Base-by-base conservation (phyloP, 1,139 yeast genomes). In the Magnusiomyces clavatus region DNA sequence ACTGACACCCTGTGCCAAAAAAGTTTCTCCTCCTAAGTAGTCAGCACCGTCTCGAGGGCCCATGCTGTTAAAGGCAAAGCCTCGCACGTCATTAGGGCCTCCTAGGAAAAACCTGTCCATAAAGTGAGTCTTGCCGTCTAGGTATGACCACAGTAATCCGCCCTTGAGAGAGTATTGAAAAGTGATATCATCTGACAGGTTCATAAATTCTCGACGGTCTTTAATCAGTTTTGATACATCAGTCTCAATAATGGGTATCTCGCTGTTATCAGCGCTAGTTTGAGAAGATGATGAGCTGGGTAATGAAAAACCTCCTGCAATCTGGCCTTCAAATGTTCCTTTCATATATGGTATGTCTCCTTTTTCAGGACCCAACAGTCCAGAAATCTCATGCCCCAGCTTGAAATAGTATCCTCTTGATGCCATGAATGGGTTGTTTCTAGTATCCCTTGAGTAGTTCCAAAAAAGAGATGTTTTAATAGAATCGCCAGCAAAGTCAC, bases 51-150 rank as follows among this genome's bases (percentile, higher is more conserved):
- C 83, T 61, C 85, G 83, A 1, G 97, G 97, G 0, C 98, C 98
- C 38, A 90, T 66, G 0, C 96, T 95, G 66, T 87, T 85, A 60
- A 82, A 69, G 40, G 75, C 72, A 64, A 86, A 87, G 0, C 92
- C 86, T 48, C 95, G 74, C 1, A 88, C 81, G 60, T 86, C 95
- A 59, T 86, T 85, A 1, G 96, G 86, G 0, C 96, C 95, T 60
- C 94, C 86, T n/a, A 85, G 71, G 59, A 78, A 81, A 56, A 81
- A 75, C 46, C 77, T 68, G 58, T 78, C 82, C 65, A 73, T 69
- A 20, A 71, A 50, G 50, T 64, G 64, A 1, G 69, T 51, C 48
- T 59, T 58, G 41, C 57, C 68, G n/a, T 68, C 63, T 31, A 60
- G 60, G 20, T 51, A 50, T n/a, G 56, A 53, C 60, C 63, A 63